Evolutionary conservation across 768 basidiomycete species (phyloP), one percentile per base, ranked within the genome.

Genomic region (Agaricus blazei): DNA sequence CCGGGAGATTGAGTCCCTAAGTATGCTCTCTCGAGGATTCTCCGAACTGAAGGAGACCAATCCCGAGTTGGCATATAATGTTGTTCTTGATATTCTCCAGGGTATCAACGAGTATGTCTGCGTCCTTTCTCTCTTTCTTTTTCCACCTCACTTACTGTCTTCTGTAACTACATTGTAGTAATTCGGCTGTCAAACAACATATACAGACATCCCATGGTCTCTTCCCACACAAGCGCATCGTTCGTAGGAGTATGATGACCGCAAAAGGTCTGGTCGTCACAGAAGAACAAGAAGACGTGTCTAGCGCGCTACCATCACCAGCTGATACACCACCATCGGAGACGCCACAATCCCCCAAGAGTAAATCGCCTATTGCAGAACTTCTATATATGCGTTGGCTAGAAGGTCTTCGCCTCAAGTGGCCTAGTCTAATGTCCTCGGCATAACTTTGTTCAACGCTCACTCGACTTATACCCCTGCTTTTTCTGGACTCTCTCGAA

Each of bases 341-440:
- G 29, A 43, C 64, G 2, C 62, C 67, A 4, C 29, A 61, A 29
- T 64, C 75, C 31, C 75, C 78, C 11, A 67, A 75, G 52, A 80
- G 83, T 59, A 88, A 86, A 67, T 94, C 92, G 53, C 93, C 95
- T 5, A 93, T 98, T 28, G 90, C 93, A 23, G 96, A 98, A 67
- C 79, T 98, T 60, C 74, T 98, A n/a, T 98, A 98, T 68, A 87
- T 95, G 80, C 84, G 96, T 48, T 98, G 96, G 95, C 74, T 98
- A 26, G 91, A 97, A 65, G 94, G 94, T 3, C 72, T 97, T 51
- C 87, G 84, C 70, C 75, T 94, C 65, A 94, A 92, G 68, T 95
- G 93, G 93, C 91, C 91, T 4, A 88, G 77, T 63, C 76, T 90
- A 48, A 70, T 75, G 62, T 79, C 73, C 27, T 66, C 60, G 38